Conservation (phyloP, 2,329 filamentous ascomycete genomes). For the Cryoendolithus antarcticus region DNA sequence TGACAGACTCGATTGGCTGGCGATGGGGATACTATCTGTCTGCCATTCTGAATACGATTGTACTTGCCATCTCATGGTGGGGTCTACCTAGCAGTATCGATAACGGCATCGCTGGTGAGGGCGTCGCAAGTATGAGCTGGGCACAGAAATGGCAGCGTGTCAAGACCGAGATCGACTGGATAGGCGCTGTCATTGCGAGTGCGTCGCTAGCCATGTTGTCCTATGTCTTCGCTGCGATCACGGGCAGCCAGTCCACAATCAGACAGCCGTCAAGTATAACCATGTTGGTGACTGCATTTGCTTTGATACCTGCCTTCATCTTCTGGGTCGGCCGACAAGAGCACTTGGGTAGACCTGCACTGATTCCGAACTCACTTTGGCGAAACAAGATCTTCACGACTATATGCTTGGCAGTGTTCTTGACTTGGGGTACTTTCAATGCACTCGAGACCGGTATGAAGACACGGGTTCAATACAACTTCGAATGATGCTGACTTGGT, state of each 20-base stretch:
- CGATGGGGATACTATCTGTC: constrained; percentile 39
- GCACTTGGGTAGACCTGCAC: constrained; percentile 33
- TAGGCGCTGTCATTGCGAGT: constrained; percentile 36
- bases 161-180: constrained; percentile 41
- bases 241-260: constrained; percentile 13
- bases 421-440: constrained; percentile 29
- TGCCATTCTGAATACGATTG: constrained; percentile 30
- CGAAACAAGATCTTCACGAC: constrained; percentile 42
- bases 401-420: constrained; percentile 37
- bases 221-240: constrained; percentile 36
- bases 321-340: constrained; percentile 43
- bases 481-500: constrained; percentile 22
- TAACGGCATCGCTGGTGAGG: not conserved
- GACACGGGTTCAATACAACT: constrained; percentile 3
- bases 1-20: constrained; percentile 40
- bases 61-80: constrained; percentile 29
- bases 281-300: constrained; percentile 32
- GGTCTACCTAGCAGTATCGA: constrained; percentile 21
- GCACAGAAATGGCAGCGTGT: constrained; percentile 16
- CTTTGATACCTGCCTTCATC: constrained; percentile 38
- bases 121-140: constrained; percentile 16
- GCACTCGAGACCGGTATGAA: constrained; percentile 24
- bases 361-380: constrained; percentile 55
- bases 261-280: constrained; percentile 16
- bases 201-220: constrained; percentile 37